These are phyloP conservation scores for Alternaria sp. DNA, from an alignment of 2,329 filamentous ascomycete species.

Conservation along the genomic window DNA sequence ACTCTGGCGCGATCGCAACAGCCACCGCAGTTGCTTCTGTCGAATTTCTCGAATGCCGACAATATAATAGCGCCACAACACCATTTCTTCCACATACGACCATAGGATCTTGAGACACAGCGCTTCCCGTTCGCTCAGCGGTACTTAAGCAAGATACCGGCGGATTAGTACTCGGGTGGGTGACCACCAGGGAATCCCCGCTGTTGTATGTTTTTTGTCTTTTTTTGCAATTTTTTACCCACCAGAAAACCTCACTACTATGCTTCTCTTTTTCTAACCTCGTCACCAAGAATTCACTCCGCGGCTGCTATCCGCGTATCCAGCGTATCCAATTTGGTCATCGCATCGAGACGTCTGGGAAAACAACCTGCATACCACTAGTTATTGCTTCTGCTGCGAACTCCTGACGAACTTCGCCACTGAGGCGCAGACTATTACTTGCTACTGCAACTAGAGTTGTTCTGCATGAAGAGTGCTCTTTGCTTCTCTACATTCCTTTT, in stretches of 20 bases:
- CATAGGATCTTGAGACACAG: neutral
- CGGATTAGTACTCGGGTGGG: slow-evolving; percentile 13
- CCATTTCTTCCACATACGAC: slow-evolving; percentile 6
- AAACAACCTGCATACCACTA: neutral
- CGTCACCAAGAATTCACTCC: neutral
- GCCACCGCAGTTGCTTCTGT: neutral
- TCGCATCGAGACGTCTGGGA: neutral
- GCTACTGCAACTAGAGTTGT: neutral
- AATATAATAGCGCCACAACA: neutral
- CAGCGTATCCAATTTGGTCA: neutral
- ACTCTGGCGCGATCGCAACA: neutral
- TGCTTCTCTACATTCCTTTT: neutral
- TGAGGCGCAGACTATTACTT: neutral
- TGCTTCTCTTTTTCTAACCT: neutral
- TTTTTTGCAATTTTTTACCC: neutral
- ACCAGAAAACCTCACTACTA: neutral
- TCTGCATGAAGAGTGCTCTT: neutral
- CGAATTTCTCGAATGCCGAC: neutral
- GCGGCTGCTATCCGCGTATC: neutral
- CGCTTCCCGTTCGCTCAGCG: slow-evolving; percentile 13
- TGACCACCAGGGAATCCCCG: slow-evolving; percentile 12
- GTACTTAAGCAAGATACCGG: neutral
- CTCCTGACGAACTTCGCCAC: neutral
- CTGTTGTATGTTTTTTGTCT: slow-evolving; percentile 15
- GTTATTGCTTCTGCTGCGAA: neutral